A percentile compares a stretch with the other conserved stretches of the same genome.
Conservation (phyloP, 768 basidiomycete genomes). For the Leccinellum luteum region DNA sequence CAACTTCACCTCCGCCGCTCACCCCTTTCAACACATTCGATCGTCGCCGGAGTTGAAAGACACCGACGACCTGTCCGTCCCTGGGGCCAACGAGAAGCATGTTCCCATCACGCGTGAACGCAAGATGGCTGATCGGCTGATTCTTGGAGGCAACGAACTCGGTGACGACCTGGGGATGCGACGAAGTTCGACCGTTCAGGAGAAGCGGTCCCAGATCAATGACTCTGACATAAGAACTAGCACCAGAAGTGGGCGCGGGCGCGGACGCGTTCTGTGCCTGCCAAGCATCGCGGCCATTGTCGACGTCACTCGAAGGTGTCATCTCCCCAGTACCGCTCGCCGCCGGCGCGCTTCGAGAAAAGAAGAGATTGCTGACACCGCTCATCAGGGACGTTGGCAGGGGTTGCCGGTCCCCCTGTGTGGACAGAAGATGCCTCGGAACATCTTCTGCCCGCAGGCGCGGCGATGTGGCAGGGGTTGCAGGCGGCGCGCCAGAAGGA, state of each 20-base stretch:
- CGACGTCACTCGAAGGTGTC: slow-evolving; percentile 12
- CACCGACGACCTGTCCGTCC: slow-evolving; percentile 54
- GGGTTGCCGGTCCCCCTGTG: slow-evolving; percentile 17
- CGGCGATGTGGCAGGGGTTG: slow-evolving; percentile 8
- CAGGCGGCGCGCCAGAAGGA: neutral
- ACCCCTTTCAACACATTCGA: slow-evolving; percentile 19
- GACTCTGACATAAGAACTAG: slow-evolving; percentile 51
- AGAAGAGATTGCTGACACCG: slow-evolving; percentile 40
- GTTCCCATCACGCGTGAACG: slow-evolving; percentile 55
- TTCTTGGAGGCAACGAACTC: slow-evolving; percentile 50
- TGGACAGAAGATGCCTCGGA: slow-evolving; percentile 18
- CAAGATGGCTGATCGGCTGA: slow-evolving; percentile 44
- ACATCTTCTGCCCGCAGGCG: neutral
- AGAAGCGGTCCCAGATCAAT: slow-evolving; percentile 50
- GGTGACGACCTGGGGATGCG: slow-evolving; percentile 35
- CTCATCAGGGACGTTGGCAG: slow-evolving; percentile 21
- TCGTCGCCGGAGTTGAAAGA: slow-evolving; percentile 43
- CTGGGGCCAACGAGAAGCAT: slow-evolving; percentile 45
- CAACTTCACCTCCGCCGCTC: neutral
- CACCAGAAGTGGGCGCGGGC: slow-evolving; percentile 10
- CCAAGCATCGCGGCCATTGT: slow-evolving; percentile 9
- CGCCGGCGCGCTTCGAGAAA: slow-evolving; percentile 64
- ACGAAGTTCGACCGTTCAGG: slow-evolving; percentile 15
- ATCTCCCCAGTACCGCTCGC: slow-evolving; percentile 22
- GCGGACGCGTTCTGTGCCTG: neutral